Evolutionary conservation across 2,329 filamentous ascomycete species (phyloP).

Genomic region (Neoascochyta sp.): DNA sequence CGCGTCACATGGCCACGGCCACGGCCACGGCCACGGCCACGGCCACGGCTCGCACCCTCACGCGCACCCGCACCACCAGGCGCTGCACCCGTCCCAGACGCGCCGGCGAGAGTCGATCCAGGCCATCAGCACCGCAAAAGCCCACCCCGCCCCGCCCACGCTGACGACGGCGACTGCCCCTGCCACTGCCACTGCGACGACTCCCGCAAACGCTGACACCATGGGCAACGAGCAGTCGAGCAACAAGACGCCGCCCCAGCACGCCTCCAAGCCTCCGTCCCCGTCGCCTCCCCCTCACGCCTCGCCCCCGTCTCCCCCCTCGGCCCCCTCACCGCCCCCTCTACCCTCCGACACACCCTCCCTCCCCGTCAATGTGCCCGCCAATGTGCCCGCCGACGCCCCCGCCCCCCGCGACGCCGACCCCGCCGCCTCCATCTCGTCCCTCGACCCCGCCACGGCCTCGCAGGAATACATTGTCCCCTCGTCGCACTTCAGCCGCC

Average conservation of each 20-base stretch:
- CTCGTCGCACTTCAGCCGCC: slow-evolving; percentile 55
- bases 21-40: background rate
- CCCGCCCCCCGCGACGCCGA: slow-evolving; percentile 7
- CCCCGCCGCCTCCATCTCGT: slow-evolving; percentile 12
- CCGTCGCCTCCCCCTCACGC: slow-evolving; percentile 17
- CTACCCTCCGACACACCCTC: slow-evolving; percentile 30
- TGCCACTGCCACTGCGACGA: background rate
- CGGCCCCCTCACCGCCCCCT: slow-evolving; percentile 1
- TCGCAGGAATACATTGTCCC: slow-evolving; percentile 39
- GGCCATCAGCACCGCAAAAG: slow-evolving; percentile 20
- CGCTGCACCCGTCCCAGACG: slow-evolving; percentile 21
- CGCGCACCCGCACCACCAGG: slow-evolving; percentile 10
- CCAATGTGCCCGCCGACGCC: slow-evolving; percentile 16
- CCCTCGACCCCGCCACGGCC: slow-evolving; percentile 28
- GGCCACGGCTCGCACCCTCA: slow-evolving; percentile 15
- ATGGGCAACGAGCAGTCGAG: slow-evolving; percentile 44
- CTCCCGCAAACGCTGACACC: slow-evolving; percentile 7
- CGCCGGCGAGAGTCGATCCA: slow-evolving; percentile 41
- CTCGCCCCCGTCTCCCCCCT: slow-evolving; percentile 3
- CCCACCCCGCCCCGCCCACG: slow-evolving; percentile 31
- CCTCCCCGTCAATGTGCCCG: slow-evolving; percentile 41
- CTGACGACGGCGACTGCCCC: background rate
- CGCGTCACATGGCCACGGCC: slow-evolving; percentile 5
- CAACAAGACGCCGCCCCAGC: slow-evolving; percentile 18
- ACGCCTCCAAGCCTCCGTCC: slow-evolving; percentile 5